Base-by-base conservation (phyloP, 805 yeast genomes). In the Scheffersomyces ergatensis region DNA sequence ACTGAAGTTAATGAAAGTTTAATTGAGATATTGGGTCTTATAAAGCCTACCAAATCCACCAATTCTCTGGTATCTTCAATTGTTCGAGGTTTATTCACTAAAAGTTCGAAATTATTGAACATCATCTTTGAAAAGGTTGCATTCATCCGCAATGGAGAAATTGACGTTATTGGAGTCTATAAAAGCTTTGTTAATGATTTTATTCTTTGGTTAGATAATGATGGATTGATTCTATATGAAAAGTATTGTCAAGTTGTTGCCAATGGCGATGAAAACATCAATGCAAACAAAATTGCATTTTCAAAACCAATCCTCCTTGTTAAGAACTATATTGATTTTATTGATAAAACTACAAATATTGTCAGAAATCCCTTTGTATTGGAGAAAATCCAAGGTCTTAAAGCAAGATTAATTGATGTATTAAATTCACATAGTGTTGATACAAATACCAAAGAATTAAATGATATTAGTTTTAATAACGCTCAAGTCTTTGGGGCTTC, bases 291-390 rank as follows among this genome's bases (percentile, higher is more conserved):
- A 21, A 44, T 49, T 13, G 46, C 50, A 13, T 59, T 55, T 36
- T 58, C 53, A 17, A 51, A 54, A 19, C 74, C 74, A 5, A 43
- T 69, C 13, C 43, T 55, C 33, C 65, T 68, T 42, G 60, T 62
- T 38, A 20, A 35, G 2, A 49, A 56, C 42, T 67, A 67, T 45
- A 40, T 60, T 5, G 42, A 47, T 2, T 64, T 70, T 45, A 55
- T 66, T 12, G 55, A 49, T 15, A 40, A 47, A 9, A 49, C 64
- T 2, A 17, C 47, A 20, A 20, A 33, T 1, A 24, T 53, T 7
- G 37, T 70, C 20, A 55, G 73, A 32, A 70, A 70, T 41, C 76
- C 75, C 11, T 70, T 67, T 37, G 54, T 68, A 12, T 43, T 64
- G 21, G 70, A 64, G 9, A 65, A 58, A 42, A 51, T 70, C 36